Base-by-base conservation (phyloP, 2,329 filamentous ascomycete species). In the Rhynchosporium secalis region DNA sequence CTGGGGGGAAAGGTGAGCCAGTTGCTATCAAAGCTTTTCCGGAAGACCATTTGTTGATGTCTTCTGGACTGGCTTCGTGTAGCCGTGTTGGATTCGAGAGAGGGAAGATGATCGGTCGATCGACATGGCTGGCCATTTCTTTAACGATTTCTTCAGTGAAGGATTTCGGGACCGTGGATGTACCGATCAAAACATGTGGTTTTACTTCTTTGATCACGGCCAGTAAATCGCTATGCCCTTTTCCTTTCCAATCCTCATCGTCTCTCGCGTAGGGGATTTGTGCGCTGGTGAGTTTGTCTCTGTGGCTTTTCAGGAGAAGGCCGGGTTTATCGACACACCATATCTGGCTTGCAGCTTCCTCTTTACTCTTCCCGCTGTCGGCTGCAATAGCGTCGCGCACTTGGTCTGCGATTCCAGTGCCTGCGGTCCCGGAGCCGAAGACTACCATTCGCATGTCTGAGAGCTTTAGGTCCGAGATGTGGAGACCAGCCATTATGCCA, bases 301-400 rank as follows among this genome's bases (percentile, higher is more conserved):
- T 81, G 20, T 85, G 80, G 0, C 83, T 82, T 66, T 85, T 83
- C 0, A 91, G 81, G 0, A 96, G 80, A 0, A 96, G 82, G 0
- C 92, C 92, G 0, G 86, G 86, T 72, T 91, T 95, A 77, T 96
- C 92, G 47, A 96, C 81, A 67, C 92, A 83, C 88, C 89, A 96
- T 45, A 96, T 93, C 65, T 94, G 89, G 71, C 86, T 85, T 1
- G 84, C 80, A 0, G 91, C 91, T n/a, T 92, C 89, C n/a, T 88
- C 83, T 64, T 86, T 89, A 40, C 81, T 82, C 62, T 89, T 88
- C 1, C 79, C 77, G 2, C 83, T 83, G 69, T 92, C 86, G 0
- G 88, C 79, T 0, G 86, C 86, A 60, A 96, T 93, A 0, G 91
- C 90, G 69, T 94, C 90, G 15, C 87, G 80, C 5, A 96, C 84